Base-by-base conservation (phyloP, 2,329 filamentous ascomycete genomes). In the Purpureocillium lavendulum region DNA sequence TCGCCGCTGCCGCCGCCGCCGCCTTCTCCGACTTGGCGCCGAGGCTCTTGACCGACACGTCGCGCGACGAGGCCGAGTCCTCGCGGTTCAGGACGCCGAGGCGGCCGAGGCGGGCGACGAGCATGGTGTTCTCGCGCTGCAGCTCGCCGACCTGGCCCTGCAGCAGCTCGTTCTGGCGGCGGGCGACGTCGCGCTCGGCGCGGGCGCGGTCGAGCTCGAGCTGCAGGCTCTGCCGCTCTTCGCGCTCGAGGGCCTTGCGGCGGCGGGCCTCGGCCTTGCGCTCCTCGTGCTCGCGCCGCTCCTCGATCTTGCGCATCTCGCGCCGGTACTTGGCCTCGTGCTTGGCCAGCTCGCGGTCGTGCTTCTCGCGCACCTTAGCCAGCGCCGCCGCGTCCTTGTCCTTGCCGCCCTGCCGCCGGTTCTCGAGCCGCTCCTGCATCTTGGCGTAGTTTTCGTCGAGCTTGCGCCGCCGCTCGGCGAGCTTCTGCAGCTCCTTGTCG, bases 401-500 rank as follows among this genome's bases (percentile, higher is more conserved):
- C 45, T 69, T 59, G 42, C 67, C 66, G 28, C 74, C 73, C 10
- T 61, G 58, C 14, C 65, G 64, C 44, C 68, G 69, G 18, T 55
- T 63, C 24, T 60, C 49, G 28, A 64, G 57, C 33, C 68, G 74
- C 44, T 74, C 65, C 15, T 70, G 68, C 38, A 73, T 67, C 48
- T 72, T 71, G n/a, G 65, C 66, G 7, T 81, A 63, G 50, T 80
- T 82, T 15, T 78, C 73, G 31, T 84, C 74, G 0, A 85, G 65
- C 49, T 80, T 80, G 35, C 64, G 67, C 8, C 74, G 74, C 41
- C 75, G 74, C 13, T 77, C 69, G 35, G 77, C 67, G 8, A 85
- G 69, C 52, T 80, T 83, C 42, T 67, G 64, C 4, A 87, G 68
- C 48, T 85, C 79, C 50, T 79, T 82, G 21, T 84, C 79, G 47